These are phyloP conservation scores for Isabelozyma gotoi DNA, from an alignment of 805 yeast genomes.

Conservation along the genomic window DNA sequence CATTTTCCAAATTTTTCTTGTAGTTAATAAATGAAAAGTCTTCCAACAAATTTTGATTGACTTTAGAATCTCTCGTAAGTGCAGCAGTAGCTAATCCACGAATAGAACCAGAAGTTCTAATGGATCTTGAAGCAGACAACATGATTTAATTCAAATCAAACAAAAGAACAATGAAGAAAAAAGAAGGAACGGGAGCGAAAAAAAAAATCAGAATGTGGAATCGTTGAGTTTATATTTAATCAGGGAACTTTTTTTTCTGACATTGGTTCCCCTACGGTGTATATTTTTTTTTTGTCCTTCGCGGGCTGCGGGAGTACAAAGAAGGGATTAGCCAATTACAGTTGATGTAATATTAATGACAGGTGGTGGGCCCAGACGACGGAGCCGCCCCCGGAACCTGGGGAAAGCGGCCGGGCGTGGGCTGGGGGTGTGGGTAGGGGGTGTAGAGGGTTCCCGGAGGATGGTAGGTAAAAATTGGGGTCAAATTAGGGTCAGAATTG, in stretches of 20 bases:
- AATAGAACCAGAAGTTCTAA: constrained; percentile 28
- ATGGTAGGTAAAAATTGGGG: too few species aligned
- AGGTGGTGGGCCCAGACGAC: not conserved
- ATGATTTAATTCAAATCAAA: constrained; percentile 12
- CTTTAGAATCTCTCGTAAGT: constrained; percentile 68
- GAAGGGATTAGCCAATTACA: constrained; percentile 4
- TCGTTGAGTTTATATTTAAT: not conserved
- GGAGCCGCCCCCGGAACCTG: constrained; percentile 1
- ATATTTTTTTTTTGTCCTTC: constrained; percentile 1
- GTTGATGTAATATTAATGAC: constrained; percentile 4
- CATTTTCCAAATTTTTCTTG: constrained; percentile 86
- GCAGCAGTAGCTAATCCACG: constrained; percentile 56
- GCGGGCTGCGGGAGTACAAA: not conserved
- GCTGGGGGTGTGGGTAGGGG: not conserved
- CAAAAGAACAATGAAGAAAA: not conserved
- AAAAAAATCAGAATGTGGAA: not conserved
- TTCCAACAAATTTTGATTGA: constrained; percentile 78
- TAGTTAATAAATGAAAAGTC: constrained; percentile 84
- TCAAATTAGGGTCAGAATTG: not conserved
- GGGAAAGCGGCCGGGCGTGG: not conserved
- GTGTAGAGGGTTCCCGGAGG: too few species aligned
- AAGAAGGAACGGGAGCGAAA: not conserved
- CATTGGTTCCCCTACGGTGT: constrained; percentile 2
- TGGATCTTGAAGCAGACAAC: constrained; percentile 44
- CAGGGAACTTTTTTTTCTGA: constrained; percentile 1